These are phyloP conservation scores for Clohesyomyces aquaticus DNA, from an alignment of 495 filamentous ascomycete genomes.

Conservation along the genomic window DNA sequence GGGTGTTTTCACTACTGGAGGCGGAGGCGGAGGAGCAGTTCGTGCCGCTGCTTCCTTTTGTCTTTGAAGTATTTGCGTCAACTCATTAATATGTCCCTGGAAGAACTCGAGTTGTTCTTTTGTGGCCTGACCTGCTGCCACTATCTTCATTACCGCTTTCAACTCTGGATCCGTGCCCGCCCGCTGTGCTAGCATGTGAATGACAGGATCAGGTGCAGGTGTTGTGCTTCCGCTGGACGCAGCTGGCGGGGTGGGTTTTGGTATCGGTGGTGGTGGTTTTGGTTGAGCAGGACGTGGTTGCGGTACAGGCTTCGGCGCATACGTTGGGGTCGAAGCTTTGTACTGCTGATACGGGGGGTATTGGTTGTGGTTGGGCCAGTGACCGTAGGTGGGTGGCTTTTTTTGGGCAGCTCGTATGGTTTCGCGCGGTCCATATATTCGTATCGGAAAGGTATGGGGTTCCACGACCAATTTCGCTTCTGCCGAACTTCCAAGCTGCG, in stretches of 20 bases:
- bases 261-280: constrained; percentile 18
- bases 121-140: constrained; percentile 83
- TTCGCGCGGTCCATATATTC: constrained; percentile 84
- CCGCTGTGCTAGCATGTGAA: constrained; percentile 85
- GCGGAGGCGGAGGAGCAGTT: constrained; percentile 21
- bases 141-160: constrained; percentile 95
- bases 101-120: constrained; percentile 82
- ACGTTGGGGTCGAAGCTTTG: constrained; percentile 18
- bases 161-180: constrained; percentile 84
- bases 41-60: constrained; percentile 35
- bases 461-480: constrained; percentile 72
- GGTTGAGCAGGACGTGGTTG: constrained; percentile 32
- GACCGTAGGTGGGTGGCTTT: constrained; percentile 39
- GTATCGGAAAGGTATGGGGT: constrained; percentile 87
- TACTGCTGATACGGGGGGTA: constrained; percentile 28
- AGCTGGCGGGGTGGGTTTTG: constrained; percentile 46
- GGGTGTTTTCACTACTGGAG: too few species aligned
- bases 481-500: constrained; percentile 51
- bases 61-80: constrained; percentile 66
- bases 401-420: constrained; percentile 33
- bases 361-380: constrained; percentile 36
- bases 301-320: constrained; percentile 10
- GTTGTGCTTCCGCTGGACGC: constrained; percentile 9
- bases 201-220: constrained; percentile 78
- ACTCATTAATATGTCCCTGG: constrained; percentile 88